Evolutionary conservation across 176 grass and related monocot species (phyloP).

Genomic region (Urochloa ruziziensis): DNA sequence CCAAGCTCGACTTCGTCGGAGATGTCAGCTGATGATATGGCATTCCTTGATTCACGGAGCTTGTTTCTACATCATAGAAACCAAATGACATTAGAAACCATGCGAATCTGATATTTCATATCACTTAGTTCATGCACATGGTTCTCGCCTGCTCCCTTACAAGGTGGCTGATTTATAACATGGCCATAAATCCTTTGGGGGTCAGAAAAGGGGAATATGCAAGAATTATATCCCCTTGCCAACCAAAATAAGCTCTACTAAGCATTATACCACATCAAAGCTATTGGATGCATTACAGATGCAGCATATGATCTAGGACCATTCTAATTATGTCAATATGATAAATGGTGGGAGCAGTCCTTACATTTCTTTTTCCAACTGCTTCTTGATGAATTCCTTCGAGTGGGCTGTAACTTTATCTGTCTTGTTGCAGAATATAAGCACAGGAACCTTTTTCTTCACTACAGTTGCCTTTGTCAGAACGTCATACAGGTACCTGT

Average conservation of each 20-base stretch:
- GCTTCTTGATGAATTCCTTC: slow-evolving; percentile 97
- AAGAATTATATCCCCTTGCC: neutral
- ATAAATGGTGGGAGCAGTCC: neutral
- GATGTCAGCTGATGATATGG: slow-evolving; percentile 77
- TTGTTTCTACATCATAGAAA: slow-evolving; percentile 67
- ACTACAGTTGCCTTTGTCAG: slow-evolving; percentile 75
- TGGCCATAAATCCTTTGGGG: neutral
- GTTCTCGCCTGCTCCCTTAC: neutral
- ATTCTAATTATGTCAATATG: slow-evolving; percentile 4
- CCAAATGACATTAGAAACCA: neutral
- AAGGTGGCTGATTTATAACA: neutral
- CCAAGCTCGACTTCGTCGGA: slow-evolving; percentile 67
- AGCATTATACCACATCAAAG: neutral
- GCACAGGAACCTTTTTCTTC: slow-evolving; percentile 72
- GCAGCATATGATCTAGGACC: neutral
- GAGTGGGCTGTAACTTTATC: slow-evolving; percentile 98
- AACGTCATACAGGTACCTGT: slow-evolving; percentile 94
- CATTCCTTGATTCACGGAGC: slow-evolving; percentile 76
- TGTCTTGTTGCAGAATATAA: slow-evolving; percentile 95
- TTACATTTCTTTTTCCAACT: slow-evolving; percentile 98
- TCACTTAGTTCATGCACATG: neutral
- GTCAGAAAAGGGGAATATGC: neutral
- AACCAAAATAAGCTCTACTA: neutral
- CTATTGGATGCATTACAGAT: neutral
- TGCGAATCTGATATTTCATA: neutral